Conservation (phyloP, 176 grass and related monocot genomes). For the Ensete glaucum region DNA sequence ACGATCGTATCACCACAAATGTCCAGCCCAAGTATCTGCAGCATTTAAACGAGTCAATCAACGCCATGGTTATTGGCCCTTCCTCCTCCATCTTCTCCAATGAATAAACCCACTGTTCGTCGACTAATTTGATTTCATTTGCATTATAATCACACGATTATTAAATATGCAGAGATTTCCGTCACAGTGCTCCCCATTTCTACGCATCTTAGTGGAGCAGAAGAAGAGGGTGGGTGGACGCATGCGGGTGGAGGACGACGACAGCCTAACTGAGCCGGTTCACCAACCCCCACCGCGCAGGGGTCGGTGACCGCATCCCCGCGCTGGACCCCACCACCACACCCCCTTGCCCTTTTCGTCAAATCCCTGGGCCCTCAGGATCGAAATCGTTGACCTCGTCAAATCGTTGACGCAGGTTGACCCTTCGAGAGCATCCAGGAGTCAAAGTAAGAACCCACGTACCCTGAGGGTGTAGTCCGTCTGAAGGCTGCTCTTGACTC, state of each 20-base stretch:
- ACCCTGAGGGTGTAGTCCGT: conserved; percentile 96
- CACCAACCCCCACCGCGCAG: background rate
- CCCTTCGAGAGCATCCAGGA: too few species aligned
- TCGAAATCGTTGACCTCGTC: too few species aligned
- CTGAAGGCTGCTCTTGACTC: conserved; percentile 82
- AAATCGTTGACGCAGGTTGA: too few species aligned
- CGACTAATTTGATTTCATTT: background rate
- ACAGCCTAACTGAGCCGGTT: background rate
- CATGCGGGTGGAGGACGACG: too few species aligned
- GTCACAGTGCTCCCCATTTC: too few species aligned
- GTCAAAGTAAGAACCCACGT: background rate
- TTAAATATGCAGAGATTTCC: too few species aligned
- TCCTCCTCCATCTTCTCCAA: background rate
- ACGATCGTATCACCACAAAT: conserved; percentile 94
- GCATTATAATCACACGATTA: background rate
- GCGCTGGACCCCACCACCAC: too few species aligned
- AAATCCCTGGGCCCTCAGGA: too few species aligned
- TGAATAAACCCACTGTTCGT: background rate
- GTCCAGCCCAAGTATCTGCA: conserved; percentile 91
- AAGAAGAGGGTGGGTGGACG: too few species aligned
- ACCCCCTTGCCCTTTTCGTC: too few species aligned
- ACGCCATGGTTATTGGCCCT: background rate
- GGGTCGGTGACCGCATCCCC: too few species aligned
- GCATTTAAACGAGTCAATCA: background rate
- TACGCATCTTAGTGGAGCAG: too few species aligned